Evolutionary conservation across 257 asterid species (phyloP).

Genomic region (Nicotiana sylvestris): DNA sequence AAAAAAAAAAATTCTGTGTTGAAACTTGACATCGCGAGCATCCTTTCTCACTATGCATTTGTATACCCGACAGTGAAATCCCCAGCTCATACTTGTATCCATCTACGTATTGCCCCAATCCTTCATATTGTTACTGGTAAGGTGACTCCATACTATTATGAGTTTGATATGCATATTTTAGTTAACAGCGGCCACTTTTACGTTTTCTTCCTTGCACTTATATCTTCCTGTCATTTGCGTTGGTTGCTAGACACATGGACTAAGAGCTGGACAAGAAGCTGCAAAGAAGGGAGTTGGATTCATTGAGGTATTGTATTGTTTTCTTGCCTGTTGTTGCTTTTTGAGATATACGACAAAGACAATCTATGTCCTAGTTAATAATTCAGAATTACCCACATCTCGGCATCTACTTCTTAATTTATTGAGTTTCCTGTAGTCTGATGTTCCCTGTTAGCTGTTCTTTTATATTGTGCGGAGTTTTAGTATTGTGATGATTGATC

Average conservation of each 20-base stretch:
- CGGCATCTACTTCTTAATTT: background rate
- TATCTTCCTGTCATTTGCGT: background rate
- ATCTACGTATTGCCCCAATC: background rate
- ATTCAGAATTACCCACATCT: background rate
- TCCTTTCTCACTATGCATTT: background rate
- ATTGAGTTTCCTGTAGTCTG: background rate
- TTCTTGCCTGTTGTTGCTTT: background rate
- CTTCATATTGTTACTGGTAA: background rate
- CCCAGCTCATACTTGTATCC: background rate
- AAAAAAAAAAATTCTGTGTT: background rate
- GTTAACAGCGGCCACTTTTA: background rate
- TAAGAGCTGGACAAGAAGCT: slow-evolving; percentile 73
- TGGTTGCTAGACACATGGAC: slow-evolving; percentile 77
- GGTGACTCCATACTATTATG: background rate
- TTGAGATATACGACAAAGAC: background rate
- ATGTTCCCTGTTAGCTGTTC: background rate
- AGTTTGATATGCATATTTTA: background rate
- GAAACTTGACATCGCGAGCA: background rate
- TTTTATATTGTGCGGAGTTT: background rate
- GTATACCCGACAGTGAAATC: background rate
- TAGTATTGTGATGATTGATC: background rate
- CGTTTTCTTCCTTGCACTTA: background rate
- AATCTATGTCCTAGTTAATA: background rate
- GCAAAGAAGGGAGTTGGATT: slow-evolving; percentile 73
- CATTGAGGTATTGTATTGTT: slow-evolving; percentile 53